phyloP scores from a whole-genome alignment of 106 monocot species.

The Ottelia alismoides region DNA sequence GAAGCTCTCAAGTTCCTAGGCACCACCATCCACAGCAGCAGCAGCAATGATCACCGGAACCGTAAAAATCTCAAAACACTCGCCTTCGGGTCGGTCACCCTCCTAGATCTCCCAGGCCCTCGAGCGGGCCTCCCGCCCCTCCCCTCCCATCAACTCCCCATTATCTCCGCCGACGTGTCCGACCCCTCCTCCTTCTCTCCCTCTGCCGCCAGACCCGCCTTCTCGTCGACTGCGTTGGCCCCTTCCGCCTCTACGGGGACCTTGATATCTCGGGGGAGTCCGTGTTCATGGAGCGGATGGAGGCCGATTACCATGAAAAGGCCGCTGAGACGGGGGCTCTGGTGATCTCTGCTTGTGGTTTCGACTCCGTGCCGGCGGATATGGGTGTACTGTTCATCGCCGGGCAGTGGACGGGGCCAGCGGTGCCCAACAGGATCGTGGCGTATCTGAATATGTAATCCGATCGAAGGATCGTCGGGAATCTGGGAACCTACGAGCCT shows the following conservation, averaged over 20 bases:
- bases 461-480: slow-evolving; percentile 67
- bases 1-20: slow-evolving; percentile 68
- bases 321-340: slow-evolving; percentile 48
- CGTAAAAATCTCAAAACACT: slow-evolving; percentile 43
- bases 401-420: slow-evolving; percentile 39
- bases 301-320: slow-evolving; percentile 39
- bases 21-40: slow-evolving; percentile 31
- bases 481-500: slow-evolving; percentile 73
- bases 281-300: slow-evolving; percentile 95
- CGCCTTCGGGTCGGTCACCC: slow-evolving; percentile 70
- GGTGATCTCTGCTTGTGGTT: slow-evolving; percentile 90
- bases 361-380: slow-evolving; percentile 90
- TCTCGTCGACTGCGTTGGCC: slow-evolving; percentile 80
- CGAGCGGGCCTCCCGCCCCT: slow-evolving; percentile 39
- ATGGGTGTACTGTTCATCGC: slow-evolving; percentile 65
- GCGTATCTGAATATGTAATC: slow-evolving; percentile 80
- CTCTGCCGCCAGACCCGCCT: slow-evolving; percentile 42
- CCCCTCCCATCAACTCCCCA: slow-evolving; percentile 24
- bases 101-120: slow-evolving; percentile 52
- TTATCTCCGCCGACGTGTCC: slow-evolving; percentile 47
- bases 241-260: slow-evolving; percentile 70
- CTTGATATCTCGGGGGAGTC: slow-evolving; percentile 91
- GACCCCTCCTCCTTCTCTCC: slow-evolving; percentile 41
- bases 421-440: slow-evolving; percentile 34
- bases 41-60: too few relatives aligned